These are phyloP conservation scores for Xylariaceae sp. DNA, from an alignment of 2,329 filamentous ascomycete species.

Conservation along the genomic window DNA sequence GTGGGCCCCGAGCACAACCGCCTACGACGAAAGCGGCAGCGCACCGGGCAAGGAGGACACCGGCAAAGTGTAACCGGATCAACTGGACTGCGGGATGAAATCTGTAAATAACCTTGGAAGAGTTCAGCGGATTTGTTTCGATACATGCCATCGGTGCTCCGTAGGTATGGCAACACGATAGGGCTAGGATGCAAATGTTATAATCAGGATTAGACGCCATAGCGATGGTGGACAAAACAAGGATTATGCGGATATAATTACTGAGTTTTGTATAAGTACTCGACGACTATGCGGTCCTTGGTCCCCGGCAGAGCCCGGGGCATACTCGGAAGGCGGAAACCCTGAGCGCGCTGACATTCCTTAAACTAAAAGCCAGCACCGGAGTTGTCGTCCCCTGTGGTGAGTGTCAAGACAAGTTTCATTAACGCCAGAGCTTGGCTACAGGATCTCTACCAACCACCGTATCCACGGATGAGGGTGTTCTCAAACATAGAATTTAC, in stretches of 20 bases:
- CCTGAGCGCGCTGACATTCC: not conserved
- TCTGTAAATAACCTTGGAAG: too few relatives aligned
- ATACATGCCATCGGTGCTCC: too few relatives aligned
- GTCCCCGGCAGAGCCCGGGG: too few relatives aligned
- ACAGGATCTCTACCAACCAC: not conserved
- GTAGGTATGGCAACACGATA: too few relatives aligned
- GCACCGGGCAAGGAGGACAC: not conserved
- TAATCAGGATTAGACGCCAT: too few relatives aligned
- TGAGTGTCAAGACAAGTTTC: not conserved
- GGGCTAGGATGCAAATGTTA: too few relatives aligned
- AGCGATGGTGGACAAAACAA: not conserved
- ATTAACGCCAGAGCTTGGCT: not conserved
- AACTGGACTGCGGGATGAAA: not conserved
- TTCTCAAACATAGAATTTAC: not conserved
- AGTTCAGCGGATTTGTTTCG: too few relatives aligned
- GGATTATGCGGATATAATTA: too few relatives aligned
- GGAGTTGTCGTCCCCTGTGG: not conserved
- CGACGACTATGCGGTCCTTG: too few relatives aligned
- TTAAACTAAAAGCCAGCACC: not conserved
- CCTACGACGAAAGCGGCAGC: not conserved
- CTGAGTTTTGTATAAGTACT: too few relatives aligned
- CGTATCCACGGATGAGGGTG: not conserved
- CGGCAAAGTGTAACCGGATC: constrained; percentile 6
- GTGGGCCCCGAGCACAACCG: constrained; percentile 6
- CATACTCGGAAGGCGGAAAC: not conserved